Evolutionary conservation across 106 monocot species (phyloP), one percentile per base, ranked within the genome.

Genomic region (Allium fistulosum): DNA sequence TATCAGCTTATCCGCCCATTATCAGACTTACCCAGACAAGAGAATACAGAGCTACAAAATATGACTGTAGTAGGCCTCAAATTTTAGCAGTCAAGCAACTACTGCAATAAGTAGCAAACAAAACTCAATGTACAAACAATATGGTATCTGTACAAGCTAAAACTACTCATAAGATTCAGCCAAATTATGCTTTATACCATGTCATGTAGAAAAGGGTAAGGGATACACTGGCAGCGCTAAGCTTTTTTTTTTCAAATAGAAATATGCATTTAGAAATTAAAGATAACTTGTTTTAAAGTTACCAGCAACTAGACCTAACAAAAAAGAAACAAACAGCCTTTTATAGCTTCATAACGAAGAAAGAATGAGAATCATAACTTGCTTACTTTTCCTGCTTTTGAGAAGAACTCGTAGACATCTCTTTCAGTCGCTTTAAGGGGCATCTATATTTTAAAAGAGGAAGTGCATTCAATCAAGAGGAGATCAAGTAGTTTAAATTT

Each of bases 321-420:
- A 37, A 72, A 72, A n/a, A 56, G 61, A 57, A 46, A 76, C 67
- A 67, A 80, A 75, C 57, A 22, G 22, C 22, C 56, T 45, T 59
- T 48, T 63, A 69, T 52, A 74, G 48, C 59, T 51, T 63, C 58
- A 46, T 49, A 49, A 69, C 51, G 16, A 75, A 74, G 9, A 17
- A 59, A 61, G 47, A 79, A 15, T 51, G 69, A 59, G 26, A 59
- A 53, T 56, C 12, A 45, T 51, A 63, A 50, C 58, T n/a, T 47
- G 68, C 80, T 59, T 18, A 93, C 93, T 88, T 93, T 93, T 62
- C 88, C 93, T 8, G 74, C 93, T 76, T 77, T 75, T 26, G 88
- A 93, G 77, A 93, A 93, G 69, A 93, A 93, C 63, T 93, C 88
- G 47, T 83, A 93, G 57, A 88, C 77, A 78, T 93, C 93, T 77